phyloP scores from a whole-genome alignment of 106 monocot genomes.

The Allium fistulosum region DNA sequence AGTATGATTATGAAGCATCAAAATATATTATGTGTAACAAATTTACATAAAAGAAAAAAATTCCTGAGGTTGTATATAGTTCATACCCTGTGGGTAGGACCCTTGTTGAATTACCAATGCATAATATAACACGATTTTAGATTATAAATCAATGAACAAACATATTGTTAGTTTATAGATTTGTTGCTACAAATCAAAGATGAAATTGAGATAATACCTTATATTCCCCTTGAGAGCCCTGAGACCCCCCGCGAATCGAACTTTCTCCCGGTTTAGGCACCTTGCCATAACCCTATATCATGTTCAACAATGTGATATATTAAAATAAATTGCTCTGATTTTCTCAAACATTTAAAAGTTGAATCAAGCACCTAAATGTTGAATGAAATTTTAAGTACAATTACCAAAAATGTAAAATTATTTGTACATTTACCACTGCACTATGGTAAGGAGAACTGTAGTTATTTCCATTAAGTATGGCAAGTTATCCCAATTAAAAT shows the following conservation, averaged over 20 bases:
- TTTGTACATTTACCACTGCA: not conserved
- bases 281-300: constrained; percentile 36
- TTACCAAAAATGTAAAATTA: not conserved
- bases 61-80: constrained; percentile 42
- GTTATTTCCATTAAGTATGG: too few species aligned
- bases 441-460: not conserved
- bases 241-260: constrained; percentile 24
- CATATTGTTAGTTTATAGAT: not conserved
- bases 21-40: too few species aligned
- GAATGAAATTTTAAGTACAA: too few species aligned
- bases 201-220: constrained; percentile 8
- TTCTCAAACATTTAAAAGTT: not conserved
- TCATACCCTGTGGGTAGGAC: constrained; percentile 33
- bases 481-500: too few species aligned
- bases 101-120: constrained; percentile 29
- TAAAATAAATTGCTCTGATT: not conserved
- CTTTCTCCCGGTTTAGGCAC: constrained; percentile 25
- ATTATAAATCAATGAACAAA: not conserved
- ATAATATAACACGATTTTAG: not conserved
- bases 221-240: constrained; percentile 27
- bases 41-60: not conserved
- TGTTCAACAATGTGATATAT: not conserved
- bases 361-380: not conserved
- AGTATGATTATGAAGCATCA: too few species aligned
- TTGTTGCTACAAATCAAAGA: not conserved